Evolutionary conservation across 2,329 filamentous ascomycete genomes (phyloP), one percentile per base, ranked within the genome.

Genomic region (Orbilia javanica): DNA sequence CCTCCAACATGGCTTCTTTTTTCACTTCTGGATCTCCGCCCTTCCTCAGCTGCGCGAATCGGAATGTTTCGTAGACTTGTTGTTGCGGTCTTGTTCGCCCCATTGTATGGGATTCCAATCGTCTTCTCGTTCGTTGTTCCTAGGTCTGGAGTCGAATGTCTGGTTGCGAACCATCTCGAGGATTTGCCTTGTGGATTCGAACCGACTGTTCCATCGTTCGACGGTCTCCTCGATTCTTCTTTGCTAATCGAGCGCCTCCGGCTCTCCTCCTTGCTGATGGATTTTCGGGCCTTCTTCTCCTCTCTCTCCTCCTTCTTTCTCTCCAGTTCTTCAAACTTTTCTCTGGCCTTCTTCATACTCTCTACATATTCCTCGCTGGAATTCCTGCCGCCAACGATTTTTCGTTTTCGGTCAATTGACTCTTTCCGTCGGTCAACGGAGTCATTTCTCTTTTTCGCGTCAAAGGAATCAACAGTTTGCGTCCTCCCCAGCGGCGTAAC

Each of bases 291-390:
- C 39, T 67, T 77, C 18, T 55, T 39, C 42, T 77, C 73, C 25
- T 77, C 73, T 31, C 60, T 77, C 34, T 77, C 73, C 1, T 77
- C 73, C 25, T 71, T 77, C 27, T 71, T 66, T 53, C 67, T 57
- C 31, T 77, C 73, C 50, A 36, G 66, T 52, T 77, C 66, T 48
- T 77, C 66, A 34, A 77, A 77, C 27, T 77, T 77, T 39, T 77
- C 66, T 25, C 73, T 52, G 1, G 73, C 73, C 6, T 60, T 65
- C 34, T 71, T 77, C 66, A 77, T 71, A 42, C 44, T 77, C 44
- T 77, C 73, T 3, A 67, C 67, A 22, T 77, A 71, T 20, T 77
- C 73, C 18, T 77, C 73, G 27, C 66, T 77, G 4, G 65, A 71
- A 46, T 77, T 77, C 25, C 73, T 62, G 3, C 73, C 73, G 11